Evolutionary conservation across 257 asterid species (phyloP).

Genomic region (Lithospermum erythrorhizon): DNA sequence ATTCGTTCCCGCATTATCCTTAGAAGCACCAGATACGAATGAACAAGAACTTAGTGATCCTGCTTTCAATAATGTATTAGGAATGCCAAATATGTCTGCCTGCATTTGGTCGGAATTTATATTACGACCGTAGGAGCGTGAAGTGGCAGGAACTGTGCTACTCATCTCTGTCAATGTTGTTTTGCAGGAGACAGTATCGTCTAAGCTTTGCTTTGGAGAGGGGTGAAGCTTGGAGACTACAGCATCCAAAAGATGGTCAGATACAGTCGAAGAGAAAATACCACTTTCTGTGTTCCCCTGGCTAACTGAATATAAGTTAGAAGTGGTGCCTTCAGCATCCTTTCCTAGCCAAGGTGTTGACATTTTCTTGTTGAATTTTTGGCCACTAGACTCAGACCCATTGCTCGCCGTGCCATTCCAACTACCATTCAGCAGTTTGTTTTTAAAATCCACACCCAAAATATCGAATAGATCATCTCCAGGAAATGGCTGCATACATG

Average conservation of each 20-base stretch:
- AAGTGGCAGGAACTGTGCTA: constrained; percentile 32
- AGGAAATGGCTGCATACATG: constrained; percentile 18
- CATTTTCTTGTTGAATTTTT: constrained; percentile 16
- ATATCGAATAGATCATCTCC: constrained; percentile 82
- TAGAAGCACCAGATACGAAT: constrained; percentile 23
- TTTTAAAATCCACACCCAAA: constrained; percentile 73
- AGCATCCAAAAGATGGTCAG: constrained; percentile 71
- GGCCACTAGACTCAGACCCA: constrained; percentile 22
- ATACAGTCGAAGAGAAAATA: constrained; percentile 25
- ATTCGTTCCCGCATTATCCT: constrained; percentile 35
- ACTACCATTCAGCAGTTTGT: constrained; percentile 37
- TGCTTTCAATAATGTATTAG: constrained; percentile 37
- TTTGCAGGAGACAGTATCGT: constrained; percentile 44
- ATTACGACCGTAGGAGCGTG: constrained; percentile 33
- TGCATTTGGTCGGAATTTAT: constrained; percentile 35
- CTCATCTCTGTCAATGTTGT: constrained; percentile 38
- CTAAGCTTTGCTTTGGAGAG: constrained; percentile 23
- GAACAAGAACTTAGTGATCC: constrained; percentile 39
- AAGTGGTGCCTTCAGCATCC: constrained; percentile 18
- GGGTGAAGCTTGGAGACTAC: constrained; percentile 40
- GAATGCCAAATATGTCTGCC: constrained; percentile 50
- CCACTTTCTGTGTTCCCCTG: constrained; percentile 44
- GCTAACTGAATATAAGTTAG: constrained; percentile 23
- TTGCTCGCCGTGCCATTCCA: constrained; percentile 27
- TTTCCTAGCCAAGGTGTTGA: constrained; percentile 19